These are phyloP conservation scores for Salvia miltiorrhiza DNA, from an alignment of 257 asterid genomes.

Conservation along the genomic window DNA sequence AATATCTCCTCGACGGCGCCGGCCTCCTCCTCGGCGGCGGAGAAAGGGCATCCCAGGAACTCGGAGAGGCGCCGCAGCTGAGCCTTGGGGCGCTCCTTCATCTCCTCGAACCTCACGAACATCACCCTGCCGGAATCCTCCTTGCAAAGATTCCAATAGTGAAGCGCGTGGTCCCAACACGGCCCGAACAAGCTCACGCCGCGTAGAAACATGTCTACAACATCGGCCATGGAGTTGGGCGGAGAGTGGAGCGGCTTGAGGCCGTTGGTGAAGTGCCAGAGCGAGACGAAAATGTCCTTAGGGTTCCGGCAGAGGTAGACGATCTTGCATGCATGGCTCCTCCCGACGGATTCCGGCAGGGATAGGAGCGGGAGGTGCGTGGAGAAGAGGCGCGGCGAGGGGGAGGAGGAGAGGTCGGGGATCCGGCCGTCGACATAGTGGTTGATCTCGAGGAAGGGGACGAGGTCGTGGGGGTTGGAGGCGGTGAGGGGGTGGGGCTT, in stretches of 20 bases:
- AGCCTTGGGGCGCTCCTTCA: conserved; percentile 28
- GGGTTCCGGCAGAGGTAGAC: conserved; percentile 54
- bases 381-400: conserved; percentile 33
- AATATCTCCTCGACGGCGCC: conserved; percentile 36
- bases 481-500: conserved; percentile 19
- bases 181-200: conserved; percentile 49
- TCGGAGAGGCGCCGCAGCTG: conserved; percentile 32
- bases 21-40: conserved; percentile 32
- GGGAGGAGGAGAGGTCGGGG: conserved; percentile 25
- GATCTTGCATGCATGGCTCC: conserved; percentile 25
- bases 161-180: conserved; percentile 46
- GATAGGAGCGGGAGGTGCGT: conserved; percentile 36
- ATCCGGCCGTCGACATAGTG: conserved; percentile 26
- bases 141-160: conserved; percentile 35
- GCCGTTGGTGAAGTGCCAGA: conserved; percentile 45
- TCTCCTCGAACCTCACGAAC: conserved; percentile 42
- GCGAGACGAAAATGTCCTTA: conserved; percentile 46
- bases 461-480: conserved; percentile 32
- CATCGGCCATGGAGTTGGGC: conserved; percentile 24
- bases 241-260: conserved; percentile 17
- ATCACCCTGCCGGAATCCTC: conserved; percentile 24
- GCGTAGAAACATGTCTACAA: conserved; percentile 33
- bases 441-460: conserved; percentile 31
- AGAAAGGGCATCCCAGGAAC: conserved; percentile 39
- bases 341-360: conserved; percentile 27